These are phyloP conservation scores for Pyrenophora teres DNA, from an alignment of 2,329 filamentous ascomycete genomes.

Conservation along the genomic window DNA sequence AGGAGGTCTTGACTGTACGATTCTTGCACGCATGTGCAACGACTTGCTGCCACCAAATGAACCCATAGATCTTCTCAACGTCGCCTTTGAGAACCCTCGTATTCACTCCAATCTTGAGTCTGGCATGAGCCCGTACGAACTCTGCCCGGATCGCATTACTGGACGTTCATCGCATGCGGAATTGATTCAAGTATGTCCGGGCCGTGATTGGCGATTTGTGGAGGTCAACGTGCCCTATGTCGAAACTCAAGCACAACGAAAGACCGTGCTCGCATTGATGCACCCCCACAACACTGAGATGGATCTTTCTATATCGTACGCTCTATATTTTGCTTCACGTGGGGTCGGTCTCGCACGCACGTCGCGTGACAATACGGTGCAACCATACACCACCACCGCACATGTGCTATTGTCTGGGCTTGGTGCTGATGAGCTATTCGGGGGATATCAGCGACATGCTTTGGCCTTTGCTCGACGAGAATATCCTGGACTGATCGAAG, in stretches of 20 bases:
- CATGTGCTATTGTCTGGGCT: conserved; percentile 89
- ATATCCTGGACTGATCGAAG: conserved; percentile 73
- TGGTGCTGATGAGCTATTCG: conserved; percentile 95
- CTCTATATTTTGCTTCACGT: conserved; percentile 91
- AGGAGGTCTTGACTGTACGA: conserved; percentile 88
- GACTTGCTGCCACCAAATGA: conserved; percentile 72
- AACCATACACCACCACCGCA: conserved; percentile 68
- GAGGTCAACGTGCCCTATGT: conserved; percentile 81
- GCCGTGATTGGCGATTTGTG: conserved; percentile 80
- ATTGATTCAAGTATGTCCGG: conserved; percentile 69
- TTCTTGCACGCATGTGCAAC: conserved; percentile 80
- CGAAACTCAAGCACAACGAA: conserved; percentile 71
- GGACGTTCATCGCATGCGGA: conserved; percentile 81
- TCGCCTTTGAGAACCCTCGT: conserved; percentile 94
- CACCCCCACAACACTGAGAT: conserved; percentile 96
- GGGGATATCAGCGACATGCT: conserved; percentile 84
- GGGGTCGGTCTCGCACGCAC: conserved; percentile 61
- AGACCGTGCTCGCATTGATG: conserved; percentile 75
- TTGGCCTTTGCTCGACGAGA: conserved; percentile 73
- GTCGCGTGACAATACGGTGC: conserved; percentile 30
- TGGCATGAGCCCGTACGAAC: conserved; percentile 66
- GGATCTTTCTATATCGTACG: conserved; percentile 92
- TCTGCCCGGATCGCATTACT: conserved; percentile 88
- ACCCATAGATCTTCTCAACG: conserved; percentile 85
- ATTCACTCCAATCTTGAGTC: conserved; percentile 49